A percentile compares a stretch with the other conserved stretches of the same genome.
phyloP scores from a whole-genome alignment of 805 yeast genomes.

The Candida namnaoensis region DNA sequence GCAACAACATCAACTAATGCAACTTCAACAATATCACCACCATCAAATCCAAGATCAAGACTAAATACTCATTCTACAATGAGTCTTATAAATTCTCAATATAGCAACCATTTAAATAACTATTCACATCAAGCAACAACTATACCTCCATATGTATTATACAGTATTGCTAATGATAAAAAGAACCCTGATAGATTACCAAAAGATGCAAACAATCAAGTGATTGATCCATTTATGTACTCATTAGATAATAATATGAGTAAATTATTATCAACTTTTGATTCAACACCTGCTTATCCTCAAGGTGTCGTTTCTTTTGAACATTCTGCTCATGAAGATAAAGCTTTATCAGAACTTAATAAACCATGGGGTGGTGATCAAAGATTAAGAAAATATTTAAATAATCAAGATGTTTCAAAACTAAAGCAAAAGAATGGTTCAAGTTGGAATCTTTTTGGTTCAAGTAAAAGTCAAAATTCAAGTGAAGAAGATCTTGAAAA shows the following conservation, averaged over 20 bases:
- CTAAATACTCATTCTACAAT: too few relatives aligned
- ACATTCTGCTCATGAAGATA: constrained; percentile 13
- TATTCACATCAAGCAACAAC: constrained; percentile 32
- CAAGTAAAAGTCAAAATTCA: neutral
- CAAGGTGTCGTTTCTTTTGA: constrained; percentile 15
- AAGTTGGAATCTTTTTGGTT: constrained; percentile 2
- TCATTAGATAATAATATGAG: constrained; percentile 41
- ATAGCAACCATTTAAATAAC: constrained; percentile 15
- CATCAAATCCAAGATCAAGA: too few relatives aligned
- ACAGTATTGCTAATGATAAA: constrained; percentile 33
- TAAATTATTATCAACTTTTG: constrained; percentile 36
- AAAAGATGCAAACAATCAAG: constrained; percentile 2
- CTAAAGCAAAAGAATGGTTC: constrained; percentile 1
- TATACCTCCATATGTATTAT: constrained; percentile 60
- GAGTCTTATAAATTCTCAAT: neutral
- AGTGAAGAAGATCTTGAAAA: constrained; percentile 1
- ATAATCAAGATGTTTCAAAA: constrained; percentile 19
- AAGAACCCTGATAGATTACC: constrained; percentile 19
- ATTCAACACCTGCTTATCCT: constrained; percentile 29
- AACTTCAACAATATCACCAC: too few relatives aligned
- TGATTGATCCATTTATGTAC: constrained; percentile 24
- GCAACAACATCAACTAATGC: too few relatives aligned
- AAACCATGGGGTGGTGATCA: constrained; percentile 68
- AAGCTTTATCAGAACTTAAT: constrained; percentile 31
- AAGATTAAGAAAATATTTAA: constrained; percentile 44